A percentile compares a stretch with the other conserved stretches of the same genome.
Evolutionary conservation across 2,329 filamentous ascomycete species (phyloP).

Genomic region (Aureobasidium melanogenum): DNA sequence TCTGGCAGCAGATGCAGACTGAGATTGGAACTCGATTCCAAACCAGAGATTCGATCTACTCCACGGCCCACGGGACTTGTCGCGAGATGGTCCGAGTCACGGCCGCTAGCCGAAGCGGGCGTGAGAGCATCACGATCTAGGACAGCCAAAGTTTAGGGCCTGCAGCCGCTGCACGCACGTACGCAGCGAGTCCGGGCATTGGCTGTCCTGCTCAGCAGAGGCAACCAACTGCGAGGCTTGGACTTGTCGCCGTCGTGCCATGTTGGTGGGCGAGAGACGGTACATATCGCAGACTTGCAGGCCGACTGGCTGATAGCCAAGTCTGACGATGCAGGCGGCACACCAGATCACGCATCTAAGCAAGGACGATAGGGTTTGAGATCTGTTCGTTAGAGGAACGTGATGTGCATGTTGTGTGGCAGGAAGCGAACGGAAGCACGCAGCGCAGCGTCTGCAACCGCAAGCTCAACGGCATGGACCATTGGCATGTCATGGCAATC

Average conservation of each 20-base stretch:
- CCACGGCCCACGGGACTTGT: slow-evolving; percentile 2
- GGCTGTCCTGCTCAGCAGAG: neutral
- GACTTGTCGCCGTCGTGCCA: neutral
- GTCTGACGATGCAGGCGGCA: neutral
- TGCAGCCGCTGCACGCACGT: slow-evolving; percentile 5
- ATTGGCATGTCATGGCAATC: neutral
- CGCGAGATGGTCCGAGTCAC: neutral
- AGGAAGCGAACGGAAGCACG: slow-evolving; percentile 7
- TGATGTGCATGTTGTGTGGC: slow-evolving; percentile 10
- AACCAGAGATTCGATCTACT: slow-evolving; percentile 7
- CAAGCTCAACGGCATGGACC: neutral
- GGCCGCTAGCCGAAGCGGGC: neutral
- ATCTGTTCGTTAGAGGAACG: slow-evolving; percentile 6
- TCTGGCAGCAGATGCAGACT: slow-evolving; percentile 9
- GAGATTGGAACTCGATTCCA: slow-evolving; percentile 4
- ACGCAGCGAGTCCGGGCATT: slow-evolving; percentile 5
- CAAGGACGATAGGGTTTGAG: slow-evolving; percentile 9
- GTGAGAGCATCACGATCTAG: slow-evolving; percentile 1
- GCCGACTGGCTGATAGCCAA: too few species aligned
- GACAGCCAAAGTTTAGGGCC: slow-evolving; percentile 3
- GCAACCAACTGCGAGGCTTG: neutral
- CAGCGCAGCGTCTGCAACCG: slow-evolving; percentile 1
- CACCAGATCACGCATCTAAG: slow-evolving; percentile 5
- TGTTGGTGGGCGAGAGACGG: neutral
- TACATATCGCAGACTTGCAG: neutral